Evolutionary conservation across 306 rosid species (phyloP).

Genomic region (Prunus davidiana): DNA sequence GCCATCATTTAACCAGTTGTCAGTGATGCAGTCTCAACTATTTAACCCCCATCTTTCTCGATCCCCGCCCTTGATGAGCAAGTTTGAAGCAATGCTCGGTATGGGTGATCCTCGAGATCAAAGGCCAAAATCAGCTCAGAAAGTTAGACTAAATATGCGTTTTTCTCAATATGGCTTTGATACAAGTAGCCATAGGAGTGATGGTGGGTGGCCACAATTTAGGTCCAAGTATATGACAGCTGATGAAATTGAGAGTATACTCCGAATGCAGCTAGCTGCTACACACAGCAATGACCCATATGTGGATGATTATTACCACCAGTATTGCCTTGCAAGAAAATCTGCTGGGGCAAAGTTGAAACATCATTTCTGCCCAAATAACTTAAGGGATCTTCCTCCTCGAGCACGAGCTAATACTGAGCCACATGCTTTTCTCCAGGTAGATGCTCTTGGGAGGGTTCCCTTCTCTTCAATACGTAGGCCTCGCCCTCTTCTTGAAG

Average conservation of each 20-base stretch:
- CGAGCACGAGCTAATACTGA: constrained; percentile 73
- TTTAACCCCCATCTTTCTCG: constrained; percentile 51
- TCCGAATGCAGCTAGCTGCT: constrained; percentile 91
- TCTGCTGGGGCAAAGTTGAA: constrained; percentile 71
- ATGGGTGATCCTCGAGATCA: constrained; percentile 77
- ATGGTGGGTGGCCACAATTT: constrained; percentile 73
- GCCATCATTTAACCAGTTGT: constrained; percentile 46
- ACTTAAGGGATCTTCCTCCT: constrained; percentile 81
- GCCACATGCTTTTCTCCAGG: constrained; percentile 99
- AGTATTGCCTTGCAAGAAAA: constrained; percentile 83
- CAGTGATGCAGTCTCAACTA: constrained; percentile 50
- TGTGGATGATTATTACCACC: constrained; percentile 95
- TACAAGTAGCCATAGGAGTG: constrained; percentile 43
- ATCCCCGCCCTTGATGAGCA: constrained; percentile 60
- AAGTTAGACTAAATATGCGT: constrained; percentile 54
- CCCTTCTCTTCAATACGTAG: constrained; percentile 97
- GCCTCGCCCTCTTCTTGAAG: constrained; percentile 99
- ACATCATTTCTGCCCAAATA: constrained; percentile 90
- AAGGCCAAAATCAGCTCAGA: constrained; percentile 56
- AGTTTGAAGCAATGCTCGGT: constrained; percentile 80
- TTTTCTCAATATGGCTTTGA: constrained; percentile 66
- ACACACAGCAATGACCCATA: constrained; percentile 97
- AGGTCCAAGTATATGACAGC: constrained; percentile 82
- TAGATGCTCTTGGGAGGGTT: constrained; percentile 98
- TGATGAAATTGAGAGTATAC: constrained; percentile 86